Evolutionary conservation across 257 asterid species (phyloP).

Genomic region (Sherardia arvensis): DNA sequence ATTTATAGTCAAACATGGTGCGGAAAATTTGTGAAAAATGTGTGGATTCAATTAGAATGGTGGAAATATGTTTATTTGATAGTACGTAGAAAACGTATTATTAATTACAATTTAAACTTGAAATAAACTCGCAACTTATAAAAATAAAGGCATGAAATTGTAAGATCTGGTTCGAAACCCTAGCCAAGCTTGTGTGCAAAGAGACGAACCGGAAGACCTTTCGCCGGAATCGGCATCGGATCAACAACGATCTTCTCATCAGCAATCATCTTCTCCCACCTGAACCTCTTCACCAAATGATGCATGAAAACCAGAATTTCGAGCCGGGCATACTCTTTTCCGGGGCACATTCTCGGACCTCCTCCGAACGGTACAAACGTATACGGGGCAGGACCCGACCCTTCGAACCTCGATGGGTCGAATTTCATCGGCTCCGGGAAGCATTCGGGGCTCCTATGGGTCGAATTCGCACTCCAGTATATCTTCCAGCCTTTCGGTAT

Average conservation of each 20-base stretch:
- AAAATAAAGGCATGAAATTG: no score
- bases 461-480: conserved; percentile 39
- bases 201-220: conserved; percentile 4
- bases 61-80: no score
- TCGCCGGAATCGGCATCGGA: conserved; percentile 1
- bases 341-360: conserved; percentile 11
- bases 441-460: conserved; percentile 33
- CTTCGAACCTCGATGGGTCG: conserved; percentile 51
- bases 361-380: conserved; percentile 10
- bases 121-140: no score
- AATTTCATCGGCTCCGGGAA: conserved; percentile 41
- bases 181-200: neutral
- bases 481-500: conserved; percentile 70
- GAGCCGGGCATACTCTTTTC: conserved; percentile 1
- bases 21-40: no score
- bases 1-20: no score
- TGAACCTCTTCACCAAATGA: conserved; percentile 5
- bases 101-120: no score
- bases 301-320: conserved; percentile 8
- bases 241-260: conserved; percentile 7
- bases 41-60: no score
- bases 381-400: conserved; percentile 36
- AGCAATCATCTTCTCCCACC: neutral
- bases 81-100: no score
- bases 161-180: neutral